Evolutionary conservation across 1,139 yeast genomes (phyloP).

Genomic region (Wickerhamiella pararugosa): DNA sequence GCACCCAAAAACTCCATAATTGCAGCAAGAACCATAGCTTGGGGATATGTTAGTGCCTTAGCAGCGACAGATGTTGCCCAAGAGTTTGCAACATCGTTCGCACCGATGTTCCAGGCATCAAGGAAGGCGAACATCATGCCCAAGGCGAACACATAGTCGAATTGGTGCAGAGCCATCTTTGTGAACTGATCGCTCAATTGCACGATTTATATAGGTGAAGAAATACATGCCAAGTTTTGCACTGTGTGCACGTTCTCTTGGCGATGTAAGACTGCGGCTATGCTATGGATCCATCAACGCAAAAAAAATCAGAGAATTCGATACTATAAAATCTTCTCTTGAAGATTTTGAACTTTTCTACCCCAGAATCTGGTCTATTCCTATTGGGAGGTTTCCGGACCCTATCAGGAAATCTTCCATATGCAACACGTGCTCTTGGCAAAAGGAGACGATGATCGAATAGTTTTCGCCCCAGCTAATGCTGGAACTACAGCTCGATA

Average conservation of each 20-base stretch:
- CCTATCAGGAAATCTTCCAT: too few species aligned
- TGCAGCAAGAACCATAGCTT: constrained; percentile 57
- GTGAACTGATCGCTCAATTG: constrained; percentile 32
- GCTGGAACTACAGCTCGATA: too few species aligned
- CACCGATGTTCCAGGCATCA: constrained; percentile 73
- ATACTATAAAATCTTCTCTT: too few species aligned
- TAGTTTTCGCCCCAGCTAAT: too few species aligned
- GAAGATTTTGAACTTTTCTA: too few species aligned
- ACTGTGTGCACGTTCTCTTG: constrained; percentile 46
- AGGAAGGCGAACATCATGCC: constrained; percentile 58
- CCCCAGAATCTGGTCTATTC: too few species aligned
- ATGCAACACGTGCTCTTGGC: too few species aligned
- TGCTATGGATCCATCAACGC: constrained; percentile 61
- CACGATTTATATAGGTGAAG: constrained; percentile 52
- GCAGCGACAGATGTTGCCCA: constrained; percentile 58
- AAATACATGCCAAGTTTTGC: constrained; percentile 53
- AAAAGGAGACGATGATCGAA: too few species aligned
- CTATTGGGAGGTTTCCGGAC: too few species aligned
- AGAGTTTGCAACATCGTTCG: constrained; percentile 72
- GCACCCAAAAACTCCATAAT: constrained; percentile 62
- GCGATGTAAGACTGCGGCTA: constrained; percentile 57
- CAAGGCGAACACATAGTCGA: constrained; percentile 21
- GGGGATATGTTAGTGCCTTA: constrained; percentile 54
- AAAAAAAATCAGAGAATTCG: too few species aligned
- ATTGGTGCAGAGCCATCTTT: constrained; percentile 17